These are phyloP conservation scores for Backusella mclennaniae DNA, from an alignment of 192 early-diverging fungal species.

Conservation along the genomic window DNA sequence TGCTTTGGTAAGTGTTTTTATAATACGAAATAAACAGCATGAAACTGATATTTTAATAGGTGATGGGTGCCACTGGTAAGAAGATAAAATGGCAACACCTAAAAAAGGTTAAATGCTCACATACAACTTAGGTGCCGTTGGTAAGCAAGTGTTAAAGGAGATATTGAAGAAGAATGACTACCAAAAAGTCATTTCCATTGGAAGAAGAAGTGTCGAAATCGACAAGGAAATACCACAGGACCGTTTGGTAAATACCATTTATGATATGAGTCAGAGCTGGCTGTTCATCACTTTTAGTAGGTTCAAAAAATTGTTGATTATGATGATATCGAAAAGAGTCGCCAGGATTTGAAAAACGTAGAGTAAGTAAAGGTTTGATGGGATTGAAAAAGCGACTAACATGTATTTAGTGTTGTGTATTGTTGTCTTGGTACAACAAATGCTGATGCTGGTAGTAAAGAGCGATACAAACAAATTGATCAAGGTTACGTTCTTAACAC, in stretches of 20 bases:
- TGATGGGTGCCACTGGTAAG: slow-evolving; percentile 31
- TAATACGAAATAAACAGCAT: too few relatives aligned
- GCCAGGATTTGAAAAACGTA: slow-evolving; percentile 39
- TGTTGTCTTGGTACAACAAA: slow-evolving; percentile 75
- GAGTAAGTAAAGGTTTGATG: slow-evolving; percentile 34
- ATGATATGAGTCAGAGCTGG: too few relatives aligned
- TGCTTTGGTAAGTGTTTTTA: slow-evolving; percentile 10
- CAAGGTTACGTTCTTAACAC: slow-evolving; percentile 73
- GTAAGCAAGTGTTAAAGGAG: slow-evolving; percentile 54
- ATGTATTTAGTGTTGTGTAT: slow-evolving; percentile 54
- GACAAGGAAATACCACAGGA: slow-evolving; percentile 42
- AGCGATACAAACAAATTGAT: slow-evolving; percentile 73
- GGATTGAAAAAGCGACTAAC: not conserved
- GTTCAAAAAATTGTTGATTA: slow-evolving; percentile 72
- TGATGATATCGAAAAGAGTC: slow-evolving; percentile 59
- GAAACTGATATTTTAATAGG: too few relatives aligned
- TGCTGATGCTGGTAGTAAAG: slow-evolving; percentile 58
- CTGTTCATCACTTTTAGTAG: not conserved
- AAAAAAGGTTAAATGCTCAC: not conserved
- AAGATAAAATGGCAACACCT: not conserved
- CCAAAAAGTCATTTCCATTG: slow-evolving; percentile 52
- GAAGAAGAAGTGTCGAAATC: slow-evolving; percentile 47
- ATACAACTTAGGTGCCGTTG: slow-evolving; percentile 38
- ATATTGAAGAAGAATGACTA: slow-evolving; percentile 45
- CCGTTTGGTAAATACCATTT: slow-evolving; percentile 31